Evolutionary conservation across 129 eudicot species (phyloP).

Genomic region (Arctium minus): DNA sequence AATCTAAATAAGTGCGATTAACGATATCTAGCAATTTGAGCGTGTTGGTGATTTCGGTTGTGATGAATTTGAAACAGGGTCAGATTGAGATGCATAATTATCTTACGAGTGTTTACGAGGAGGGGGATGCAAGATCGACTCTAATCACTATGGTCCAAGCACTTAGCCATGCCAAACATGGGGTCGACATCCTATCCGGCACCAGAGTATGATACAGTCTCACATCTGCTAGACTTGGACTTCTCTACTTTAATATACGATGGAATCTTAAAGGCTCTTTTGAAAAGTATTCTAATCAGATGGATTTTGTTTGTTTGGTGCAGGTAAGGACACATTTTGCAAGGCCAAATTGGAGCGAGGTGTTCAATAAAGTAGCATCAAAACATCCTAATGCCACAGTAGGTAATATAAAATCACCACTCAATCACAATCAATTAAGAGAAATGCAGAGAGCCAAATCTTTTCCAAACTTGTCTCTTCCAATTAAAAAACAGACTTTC

Average conservation of each 20-base stretch:
- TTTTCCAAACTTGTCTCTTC: no score
- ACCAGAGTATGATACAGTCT: constrained; percentile 59
- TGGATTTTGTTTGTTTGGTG: constrained; percentile 6
- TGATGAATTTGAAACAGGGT: constrained; percentile 48
- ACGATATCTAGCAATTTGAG: background rate
- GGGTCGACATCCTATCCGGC: constrained; percentile 98
- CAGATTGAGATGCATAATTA: constrained; percentile 98
- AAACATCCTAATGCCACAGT: constrained; percentile 75
- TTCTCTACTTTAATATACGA: background rate
- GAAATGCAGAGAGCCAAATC: background rate
- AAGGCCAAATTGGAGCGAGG: constrained; percentile 96
- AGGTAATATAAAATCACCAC: constrained; percentile 46
- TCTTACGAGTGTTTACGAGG: constrained; percentile 97
- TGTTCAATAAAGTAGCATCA: constrained; percentile 62
- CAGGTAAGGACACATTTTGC: constrained; percentile 99
- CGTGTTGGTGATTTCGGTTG: background rate
- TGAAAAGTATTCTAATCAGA: background rate
- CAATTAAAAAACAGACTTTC: no score
- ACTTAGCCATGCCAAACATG: constrained; percentile 94
- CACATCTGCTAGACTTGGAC: background rate
- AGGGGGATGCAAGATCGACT: constrained; percentile 97
- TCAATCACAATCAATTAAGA: background rate
- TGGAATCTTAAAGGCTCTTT: background rate
- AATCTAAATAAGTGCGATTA: background rate
- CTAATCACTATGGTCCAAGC: constrained; percentile 98